Evolutionary conservation across 1,284 basidiomycete genomes (phyloP), one percentile per base, ranked within the genome.

Genomic region (Trametes versicolor): DNA sequence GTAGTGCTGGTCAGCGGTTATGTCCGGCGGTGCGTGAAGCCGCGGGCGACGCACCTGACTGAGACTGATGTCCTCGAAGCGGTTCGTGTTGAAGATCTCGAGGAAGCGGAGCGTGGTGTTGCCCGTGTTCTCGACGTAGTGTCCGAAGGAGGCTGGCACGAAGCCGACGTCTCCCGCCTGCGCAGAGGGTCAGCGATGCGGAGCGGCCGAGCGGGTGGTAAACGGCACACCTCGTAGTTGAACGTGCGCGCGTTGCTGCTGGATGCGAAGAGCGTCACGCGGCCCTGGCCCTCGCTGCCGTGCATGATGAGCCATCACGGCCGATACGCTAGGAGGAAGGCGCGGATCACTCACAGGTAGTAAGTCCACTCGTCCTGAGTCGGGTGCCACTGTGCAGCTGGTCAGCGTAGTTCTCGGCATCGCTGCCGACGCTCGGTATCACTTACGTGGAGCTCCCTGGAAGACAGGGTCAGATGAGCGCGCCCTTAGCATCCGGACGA

Each of bases 71-170:
- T 92, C 90, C 70, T 89, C 80, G 79, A 85, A 89, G 64, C 76
- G 78, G 66, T 85, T 87, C 0, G 87, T 81, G 63, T 85, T 86
- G 78, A 89, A 89, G 58, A 92, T 87, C 73, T 91, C 89, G 48
- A 91, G 81, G 77, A 82, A 90, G 66, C 78, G 80, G 43, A 91
- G 74, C 1, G 89, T 88, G 7, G 83, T 83, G 71, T 90, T 87
- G 13, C 89, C 89, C 23, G 81, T 87, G 72, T 91, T 91, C 78
- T 92, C 88, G n/a, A 91, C 82, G 70, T 90, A 91, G 73, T 91
- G 89, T 2, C 85, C 87, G 76, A 83, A 85, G 1, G 83, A 80
- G n/a, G 84, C 81, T n/a, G 87, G 87, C 56, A 89, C 82, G 68
- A 87, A 89, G 39, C 84, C 88, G 65, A 91, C 84, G 72, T 91